Percentiles rank a stretch among this genome's conserved stretches.
phyloP scores from a whole-genome alignment of 768 basidiomycete species.

The Polyporus arcularius region DNA sequence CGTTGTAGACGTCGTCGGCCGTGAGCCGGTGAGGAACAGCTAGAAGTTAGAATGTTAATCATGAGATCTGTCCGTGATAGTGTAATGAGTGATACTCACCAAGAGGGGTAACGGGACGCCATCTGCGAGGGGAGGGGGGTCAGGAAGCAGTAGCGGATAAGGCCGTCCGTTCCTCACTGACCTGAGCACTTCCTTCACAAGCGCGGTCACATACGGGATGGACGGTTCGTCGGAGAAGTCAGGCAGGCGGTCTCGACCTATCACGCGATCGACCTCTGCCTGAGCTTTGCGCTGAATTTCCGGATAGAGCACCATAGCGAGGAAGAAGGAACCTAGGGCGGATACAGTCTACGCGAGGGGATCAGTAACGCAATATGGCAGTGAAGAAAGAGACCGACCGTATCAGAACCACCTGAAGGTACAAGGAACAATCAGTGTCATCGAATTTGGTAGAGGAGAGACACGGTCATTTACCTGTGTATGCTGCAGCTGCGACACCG shows the following conservation, averaged over 20 bases:
- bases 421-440: neutral
- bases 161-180: slow-evolving; percentile 4
- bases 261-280: slow-evolving; percentile 40
- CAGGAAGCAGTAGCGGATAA: neutral
- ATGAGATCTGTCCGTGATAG: neutral
- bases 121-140: slow-evolving; percentile 3
- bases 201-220: slow-evolving; percentile 34
- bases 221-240: slow-evolving; percentile 27
- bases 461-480: slow-evolving; percentile 17
- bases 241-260: slow-evolving; percentile 36
- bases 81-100: neutral
- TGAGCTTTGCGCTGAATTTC: slow-evolving; percentile 35
- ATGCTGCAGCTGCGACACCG: slow-evolving; percentile 21
- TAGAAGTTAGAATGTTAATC: neutral
- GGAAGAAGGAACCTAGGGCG: slow-evolving; percentile 30
- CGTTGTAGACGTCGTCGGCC: slow-evolving; percentile 24
- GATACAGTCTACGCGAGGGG: slow-evolving; percentile 17
- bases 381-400: slow-evolving; percentile 7
- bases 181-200: slow-evolving; percentile 35
- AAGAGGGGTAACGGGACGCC: slow-evolving; percentile 22
- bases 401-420: slow-evolving; percentile 22
- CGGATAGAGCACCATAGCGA: slow-evolving; percentile 36
- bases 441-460: neutral
- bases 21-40: slow-evolving; percentile 24
- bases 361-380: neutral